These are phyloP conservation scores for Venturiaceae sp. DNA, from an alignment of 2,329 filamentous ascomycete species.

Conservation along the genomic window DNA sequence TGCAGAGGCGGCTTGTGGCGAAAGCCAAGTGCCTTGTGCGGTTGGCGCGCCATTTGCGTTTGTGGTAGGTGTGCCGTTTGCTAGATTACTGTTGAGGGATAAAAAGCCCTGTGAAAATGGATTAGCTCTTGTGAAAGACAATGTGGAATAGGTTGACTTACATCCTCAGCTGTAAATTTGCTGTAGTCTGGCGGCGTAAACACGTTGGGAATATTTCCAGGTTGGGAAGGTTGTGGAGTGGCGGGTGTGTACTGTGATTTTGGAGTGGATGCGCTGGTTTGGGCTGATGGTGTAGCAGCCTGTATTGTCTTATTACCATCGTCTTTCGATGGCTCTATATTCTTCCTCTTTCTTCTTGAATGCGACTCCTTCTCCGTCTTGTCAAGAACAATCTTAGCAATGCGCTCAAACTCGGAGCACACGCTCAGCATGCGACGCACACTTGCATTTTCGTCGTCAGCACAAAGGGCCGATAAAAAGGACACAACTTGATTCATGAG, in stretches of 20 bases:
- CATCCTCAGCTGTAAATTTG: slow-evolving; percentile 3
- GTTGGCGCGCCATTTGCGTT: background rate
- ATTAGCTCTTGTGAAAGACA: background rate
- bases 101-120: background rate
- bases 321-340: slow-evolving; percentile 38
- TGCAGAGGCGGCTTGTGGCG: background rate
- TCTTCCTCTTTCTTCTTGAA: slow-evolving; percentile 77
- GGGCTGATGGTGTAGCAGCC: slow-evolving; percentile 10
- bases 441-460: slow-evolving; percentile 80
- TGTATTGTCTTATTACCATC: slow-evolving; percentile 19
- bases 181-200: slow-evolving; percentile 9
- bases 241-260: background rate
- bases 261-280: slow-evolving; percentile 4
- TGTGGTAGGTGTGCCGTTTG: background rate
- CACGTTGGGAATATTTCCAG: slow-evolving; percentile 11
- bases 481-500: slow-evolving; percentile 90
- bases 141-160: background rate
- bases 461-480: slow-evolving; percentile 81
- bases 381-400: slow-evolving; percentile 82
- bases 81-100: background rate
- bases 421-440: slow-evolving; percentile 90
- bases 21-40: background rate
- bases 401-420: slow-evolving; percentile 93
- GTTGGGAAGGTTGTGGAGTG: slow-evolving; percentile 6
- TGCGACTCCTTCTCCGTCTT: slow-evolving; percentile 80